Conservation (phyloP, 352 stramenopile species). For the Pythium oligandrum region DNA sequence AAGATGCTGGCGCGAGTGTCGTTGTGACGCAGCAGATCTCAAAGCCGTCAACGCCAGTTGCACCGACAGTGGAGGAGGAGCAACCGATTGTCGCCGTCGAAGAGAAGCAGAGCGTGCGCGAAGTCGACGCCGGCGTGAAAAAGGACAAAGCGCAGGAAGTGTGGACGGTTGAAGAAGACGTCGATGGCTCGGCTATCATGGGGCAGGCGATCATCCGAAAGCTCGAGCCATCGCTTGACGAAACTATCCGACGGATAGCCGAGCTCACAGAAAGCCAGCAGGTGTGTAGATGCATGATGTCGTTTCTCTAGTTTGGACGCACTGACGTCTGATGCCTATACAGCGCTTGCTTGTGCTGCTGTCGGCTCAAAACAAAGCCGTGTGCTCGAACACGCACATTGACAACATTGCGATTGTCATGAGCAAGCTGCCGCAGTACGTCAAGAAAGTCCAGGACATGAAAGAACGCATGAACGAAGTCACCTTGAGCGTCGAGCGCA, state of each 20-base stretch:
- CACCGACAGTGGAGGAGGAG: not conserved
- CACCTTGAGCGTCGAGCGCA: constrained; percentile 46
- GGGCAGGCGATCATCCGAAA: constrained; percentile 42
- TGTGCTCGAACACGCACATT: constrained; percentile 55
- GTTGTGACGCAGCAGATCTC: not conserved
- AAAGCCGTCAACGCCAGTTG: no score
- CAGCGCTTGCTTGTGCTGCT: constrained; percentile 53
- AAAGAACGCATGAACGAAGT: constrained; percentile 61
- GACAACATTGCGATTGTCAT: constrained; percentile 58
- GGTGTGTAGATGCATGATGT: constrained; percentile 14
- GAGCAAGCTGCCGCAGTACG: constrained; percentile 66
- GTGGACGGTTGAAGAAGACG: constrained; percentile 34
- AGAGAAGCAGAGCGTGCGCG: constrained; percentile 3
- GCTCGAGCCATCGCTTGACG: constrained; percentile 56
- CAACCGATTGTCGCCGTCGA: not conserved
- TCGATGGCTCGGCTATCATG: constrained; percentile 56
- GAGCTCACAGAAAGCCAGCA: constrained; percentile 51
- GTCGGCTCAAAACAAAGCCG: constrained; percentile 35
- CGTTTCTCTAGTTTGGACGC: not conserved
- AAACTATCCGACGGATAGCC: constrained; percentile 63
- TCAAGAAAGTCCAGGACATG: constrained; percentile 60
- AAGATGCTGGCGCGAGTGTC: constrained; percentile 4
- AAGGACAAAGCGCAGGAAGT: constrained; percentile 1
- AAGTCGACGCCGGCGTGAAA: constrained; percentile 9
- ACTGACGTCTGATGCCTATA: not conserved